Evolutionary conservation across 2,329 filamentous ascomycete genomes (phyloP), one percentile per base, ranked within the genome.

Genomic region (Colletotrichum tropicale): DNA sequence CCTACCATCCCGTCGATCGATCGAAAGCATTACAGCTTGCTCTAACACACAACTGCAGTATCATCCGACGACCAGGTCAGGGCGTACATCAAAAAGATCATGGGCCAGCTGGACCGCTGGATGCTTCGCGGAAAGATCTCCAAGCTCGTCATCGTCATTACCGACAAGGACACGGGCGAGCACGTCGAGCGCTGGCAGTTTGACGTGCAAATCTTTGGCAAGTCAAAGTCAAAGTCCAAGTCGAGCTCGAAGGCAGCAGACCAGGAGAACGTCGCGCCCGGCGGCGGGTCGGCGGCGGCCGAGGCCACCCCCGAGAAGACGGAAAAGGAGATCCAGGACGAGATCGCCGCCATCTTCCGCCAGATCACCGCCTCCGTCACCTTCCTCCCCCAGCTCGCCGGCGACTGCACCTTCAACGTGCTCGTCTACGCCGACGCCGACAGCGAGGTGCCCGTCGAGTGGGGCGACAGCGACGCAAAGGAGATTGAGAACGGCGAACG

Each of bases 21-120:
- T 10, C 62, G 9, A 16, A 52, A 43, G 32, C 73, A 70, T 71
- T 1, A 74, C 55, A 24, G 34, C 34, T 13, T 18, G 13, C 16
- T 32, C 13, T 52, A 52, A 52, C 43, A 52, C 28, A 18, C 7
- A 2, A 48, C 18, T 10, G 74, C 83, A 93, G 96, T 98, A 67
- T 98, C 96, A 36, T 92, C 96, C 78, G 97, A 99, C 84, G 97
- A 98, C 88, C 96, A 99, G 87, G 97, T 99, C 83, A 98, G 98
- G 86, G 95, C 96, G 36, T 99, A 99, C 87, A 98, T 99, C 89
- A 98, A 98, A 86, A 98, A 98, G 87, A 98, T 99, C 87, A 99
- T 98, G 96, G 93, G 93, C 32, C 97, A 99, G 86, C 92, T 99
- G 74, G 96, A 98, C 87, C 95, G 95, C 84, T 99, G 97, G 97